Percentiles rank a stretch among this genome's conserved stretches.
Evolutionary conservation across 352 stramenopile genomes (phyloP).

Genomic region (Thalassiosira exigua): DNA sequence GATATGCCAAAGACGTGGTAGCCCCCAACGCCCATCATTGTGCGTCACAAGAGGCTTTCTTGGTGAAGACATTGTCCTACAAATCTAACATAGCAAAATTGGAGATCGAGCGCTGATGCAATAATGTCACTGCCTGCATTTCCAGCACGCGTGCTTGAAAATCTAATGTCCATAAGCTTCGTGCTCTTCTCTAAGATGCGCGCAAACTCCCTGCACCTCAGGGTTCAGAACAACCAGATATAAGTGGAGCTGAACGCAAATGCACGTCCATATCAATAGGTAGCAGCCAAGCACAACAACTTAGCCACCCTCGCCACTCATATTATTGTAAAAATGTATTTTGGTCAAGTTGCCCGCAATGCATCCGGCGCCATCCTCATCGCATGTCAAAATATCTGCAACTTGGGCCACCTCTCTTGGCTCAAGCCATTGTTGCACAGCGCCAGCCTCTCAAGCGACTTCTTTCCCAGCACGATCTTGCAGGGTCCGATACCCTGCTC

Average conservation of each 20-base stretch:
- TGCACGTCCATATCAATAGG: too few relatives aligned
- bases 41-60: constrained; percentile 85
- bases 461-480: constrained; percentile 87
- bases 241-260: too few relatives aligned
- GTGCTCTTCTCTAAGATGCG: constrained; percentile 88
- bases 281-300: too few relatives aligned
- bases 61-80: constrained; percentile 93
- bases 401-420: constrained; percentile 88
- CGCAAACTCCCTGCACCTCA: constrained; percentile 83
- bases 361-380: constrained; percentile 74
- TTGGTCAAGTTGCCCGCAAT: constrained; percentile 73
- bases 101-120: constrained; percentile 83
- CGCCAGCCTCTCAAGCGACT: constrained; percentile 87
- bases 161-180: constrained; percentile 89
- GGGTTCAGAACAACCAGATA: too few relatives aligned
- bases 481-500: constrained; percentile 93
- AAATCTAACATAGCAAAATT: constrained; percentile 86
- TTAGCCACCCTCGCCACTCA: constrained; percentile 93
- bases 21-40: constrained; percentile 87
- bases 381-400: constrained; percentile 85
- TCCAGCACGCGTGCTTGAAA: constrained; percentile 91
- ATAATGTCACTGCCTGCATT: constrained; percentile 89
- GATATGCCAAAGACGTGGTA: constrained; percentile 84
- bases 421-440: constrained; percentile 96
- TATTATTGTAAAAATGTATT: constrained; percentile 98